A percentile compares a stretch with the other conserved stretches of the same genome.
Evolutionary conservation across 176 grass and related monocot species (phyloP).

Genomic region (Cymbopogon citratus): DNA sequence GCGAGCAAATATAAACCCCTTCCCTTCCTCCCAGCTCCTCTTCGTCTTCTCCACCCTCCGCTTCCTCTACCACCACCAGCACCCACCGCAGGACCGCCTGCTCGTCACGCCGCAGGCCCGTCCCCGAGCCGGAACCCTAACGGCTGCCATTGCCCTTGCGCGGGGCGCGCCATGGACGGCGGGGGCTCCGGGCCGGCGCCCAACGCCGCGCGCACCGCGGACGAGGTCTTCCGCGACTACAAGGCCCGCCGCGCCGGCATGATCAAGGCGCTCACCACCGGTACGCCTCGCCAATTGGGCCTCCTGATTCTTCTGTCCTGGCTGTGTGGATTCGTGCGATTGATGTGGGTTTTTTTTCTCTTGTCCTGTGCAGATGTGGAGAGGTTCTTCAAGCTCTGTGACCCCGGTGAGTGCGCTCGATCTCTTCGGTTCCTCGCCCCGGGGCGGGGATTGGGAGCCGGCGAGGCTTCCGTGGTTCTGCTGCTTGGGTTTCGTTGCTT

Average conservation of each 20-base stretch:
- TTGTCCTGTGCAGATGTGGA: slow-evolving; percentile 72
- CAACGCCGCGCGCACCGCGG: slow-evolving; percentile 51
- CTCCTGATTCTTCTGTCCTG: background rate
- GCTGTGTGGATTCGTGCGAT: slow-evolving; percentile 6
- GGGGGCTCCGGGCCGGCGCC: slow-evolving; percentile 33
- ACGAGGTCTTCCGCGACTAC: slow-evolving; percentile 92
- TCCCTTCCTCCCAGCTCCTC: background rate
- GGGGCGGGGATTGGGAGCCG: background rate
- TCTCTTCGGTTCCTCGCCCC: slow-evolving; percentile 18
- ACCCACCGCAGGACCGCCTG: slow-evolving; percentile 20
- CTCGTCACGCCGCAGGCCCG: background rate
- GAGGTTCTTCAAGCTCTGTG: slow-evolving; percentile 88
- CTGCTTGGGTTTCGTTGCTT: slow-evolving; percentile 26
- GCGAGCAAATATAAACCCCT: slow-evolving; percentile 40
- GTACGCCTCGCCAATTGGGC: slow-evolving; percentile 32
- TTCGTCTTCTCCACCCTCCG: slow-evolving; percentile 17
- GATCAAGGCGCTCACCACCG: slow-evolving; percentile 86
- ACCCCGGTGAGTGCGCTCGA: slow-evolving; percentile 69
- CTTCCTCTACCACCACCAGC: background rate
- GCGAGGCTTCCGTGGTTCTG: background rate
- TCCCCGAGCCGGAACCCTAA: slow-evolving; percentile 13
- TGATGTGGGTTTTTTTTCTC: slow-evolving; percentile 18
- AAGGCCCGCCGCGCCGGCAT: slow-evolving; percentile 80
- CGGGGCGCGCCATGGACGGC: slow-evolving; percentile 49
- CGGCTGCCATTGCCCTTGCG: slow-evolving; percentile 32